phyloP scores from a whole-genome alignment of 495 filamentous ascomycete species.

The Astrocystis sublimbata region DNA sequence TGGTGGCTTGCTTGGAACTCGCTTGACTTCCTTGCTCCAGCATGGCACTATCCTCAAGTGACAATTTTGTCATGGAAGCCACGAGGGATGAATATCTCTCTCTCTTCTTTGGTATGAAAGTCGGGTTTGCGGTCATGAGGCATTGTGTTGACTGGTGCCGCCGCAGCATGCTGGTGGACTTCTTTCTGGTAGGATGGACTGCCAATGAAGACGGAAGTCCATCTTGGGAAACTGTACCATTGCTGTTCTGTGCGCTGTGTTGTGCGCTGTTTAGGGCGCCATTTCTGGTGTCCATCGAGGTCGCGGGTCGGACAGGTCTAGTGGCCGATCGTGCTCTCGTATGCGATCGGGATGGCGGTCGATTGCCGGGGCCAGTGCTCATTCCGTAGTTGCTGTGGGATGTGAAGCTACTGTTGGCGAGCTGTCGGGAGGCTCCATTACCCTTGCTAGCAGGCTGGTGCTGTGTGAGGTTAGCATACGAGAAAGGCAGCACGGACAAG shows the following conservation, averaged over 20 bases:
- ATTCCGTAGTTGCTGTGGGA: constrained; percentile 56
- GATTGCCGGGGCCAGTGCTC: constrained; percentile 56
- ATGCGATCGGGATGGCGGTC: constrained; percentile 46
- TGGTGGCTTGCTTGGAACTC: constrained; percentile 28
- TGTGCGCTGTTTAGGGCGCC: constrained; percentile 40
- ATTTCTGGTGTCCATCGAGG: constrained; percentile 57
- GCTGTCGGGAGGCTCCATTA: constrained; percentile 45
- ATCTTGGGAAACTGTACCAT: constrained; percentile 62
- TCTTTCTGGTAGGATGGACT: constrained; percentile 4
- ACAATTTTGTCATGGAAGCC: constrained; percentile 19
- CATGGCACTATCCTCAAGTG: constrained; percentile 26
- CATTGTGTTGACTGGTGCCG: constrained; percentile 32
- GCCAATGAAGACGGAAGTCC: constrained; percentile 31
- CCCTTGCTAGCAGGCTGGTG: background rate
- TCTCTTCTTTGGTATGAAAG: constrained; percentile 14
- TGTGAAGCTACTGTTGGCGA: constrained; percentile 49
- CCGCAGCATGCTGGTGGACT: constrained; percentile 23
- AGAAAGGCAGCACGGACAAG: background rate
- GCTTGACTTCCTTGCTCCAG: constrained; percentile 40
- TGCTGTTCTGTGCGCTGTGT: constrained; percentile 49
- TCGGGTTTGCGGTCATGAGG: constrained; percentile 16
- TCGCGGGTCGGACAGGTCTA: constrained; percentile 55
- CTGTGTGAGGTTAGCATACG: constrained; percentile 9
- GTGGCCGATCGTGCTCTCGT: constrained; percentile 47
- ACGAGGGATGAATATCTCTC: constrained; percentile 36